phyloP scores from a whole-genome alignment of 768 basidiomycete species.

The Hirschioporus abietinus region DNA sequence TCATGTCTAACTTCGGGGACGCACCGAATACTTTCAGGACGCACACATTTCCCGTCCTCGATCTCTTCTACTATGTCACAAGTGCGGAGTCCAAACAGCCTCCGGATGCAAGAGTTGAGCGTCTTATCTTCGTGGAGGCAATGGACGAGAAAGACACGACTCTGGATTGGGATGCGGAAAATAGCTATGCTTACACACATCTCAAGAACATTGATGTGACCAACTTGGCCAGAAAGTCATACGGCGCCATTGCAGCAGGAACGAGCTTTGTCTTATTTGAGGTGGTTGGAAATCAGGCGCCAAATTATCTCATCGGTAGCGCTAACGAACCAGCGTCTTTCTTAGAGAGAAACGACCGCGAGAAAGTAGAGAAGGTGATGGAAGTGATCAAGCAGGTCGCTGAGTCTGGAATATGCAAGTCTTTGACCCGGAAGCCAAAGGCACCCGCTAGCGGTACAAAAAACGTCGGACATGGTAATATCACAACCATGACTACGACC shows the following conservation, averaged over 20 bases:
- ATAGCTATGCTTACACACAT: background rate
- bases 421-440: background rate
- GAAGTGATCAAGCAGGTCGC: background rate
- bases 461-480: too few species aligned
- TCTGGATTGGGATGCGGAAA: background rate
- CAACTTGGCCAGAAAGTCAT: background rate
- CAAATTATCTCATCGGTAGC: background rate
- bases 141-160: background rate
- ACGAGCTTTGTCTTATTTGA: background rate
- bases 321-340: background rate
- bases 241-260: background rate
- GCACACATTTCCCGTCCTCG: too few species aligned
- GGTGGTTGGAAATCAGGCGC: background rate
- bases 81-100: too few species aligned
- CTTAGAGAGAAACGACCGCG: background rate
- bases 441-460: too few species aligned
- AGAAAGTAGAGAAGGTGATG: background rate
- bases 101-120: too few species aligned
- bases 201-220: background rate
- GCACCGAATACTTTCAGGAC: too few species aligned
- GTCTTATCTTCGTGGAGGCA: background rate
- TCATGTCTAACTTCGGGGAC: too few species aligned
- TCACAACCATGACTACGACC: too few species aligned
- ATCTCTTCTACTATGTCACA: too few species aligned
- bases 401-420: background rate